A percentile compares a stretch with the other conserved stretches of the same genome.
Conservation (phyloP, 208 protist species). For the Trypanosoma theileri region DNA sequence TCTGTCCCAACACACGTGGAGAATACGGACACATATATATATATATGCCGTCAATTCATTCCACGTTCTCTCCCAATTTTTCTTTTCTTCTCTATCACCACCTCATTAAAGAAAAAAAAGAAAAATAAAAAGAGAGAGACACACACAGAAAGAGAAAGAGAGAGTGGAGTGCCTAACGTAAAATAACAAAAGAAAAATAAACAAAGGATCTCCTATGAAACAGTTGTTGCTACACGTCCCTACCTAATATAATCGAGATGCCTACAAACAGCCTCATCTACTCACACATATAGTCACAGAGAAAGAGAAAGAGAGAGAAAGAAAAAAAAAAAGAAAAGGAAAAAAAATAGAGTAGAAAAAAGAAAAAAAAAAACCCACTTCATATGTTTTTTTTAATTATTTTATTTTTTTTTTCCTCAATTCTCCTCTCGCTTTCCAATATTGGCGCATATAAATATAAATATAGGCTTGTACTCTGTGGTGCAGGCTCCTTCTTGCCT, state of each 20-base stretch:
- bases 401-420: background rate
- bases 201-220: background rate
- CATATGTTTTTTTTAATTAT: too few relatives aligned
- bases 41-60: background rate
- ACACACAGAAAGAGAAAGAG: constrained; percentile 21
- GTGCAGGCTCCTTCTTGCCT: too few relatives aligned
- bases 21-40: constrained; percentile 6
- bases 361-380: too few relatives aligned
- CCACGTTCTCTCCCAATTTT: background rate
- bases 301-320: constrained; percentile 22
- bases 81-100: background rate
- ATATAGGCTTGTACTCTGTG: too few relatives aligned
- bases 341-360: background rate
- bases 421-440: background rate
- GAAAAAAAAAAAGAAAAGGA: constrained; percentile 13
- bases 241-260: background rate
- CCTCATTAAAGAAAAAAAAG: constrained; percentile 7
- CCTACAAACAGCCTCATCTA: background rate
- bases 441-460: too few relatives aligned
- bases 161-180: background rate
- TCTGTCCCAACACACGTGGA: too few relatives aligned
- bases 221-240: background rate
- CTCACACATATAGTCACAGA: constrained; percentile 3
- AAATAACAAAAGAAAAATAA: background rate
- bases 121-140: constrained; percentile 15